These are phyloP conservation scores for Zygosaccharomyces pseudobailii DNA, from an alignment of 1,139 yeast genomes.

Conservation along the genomic window DNA sequence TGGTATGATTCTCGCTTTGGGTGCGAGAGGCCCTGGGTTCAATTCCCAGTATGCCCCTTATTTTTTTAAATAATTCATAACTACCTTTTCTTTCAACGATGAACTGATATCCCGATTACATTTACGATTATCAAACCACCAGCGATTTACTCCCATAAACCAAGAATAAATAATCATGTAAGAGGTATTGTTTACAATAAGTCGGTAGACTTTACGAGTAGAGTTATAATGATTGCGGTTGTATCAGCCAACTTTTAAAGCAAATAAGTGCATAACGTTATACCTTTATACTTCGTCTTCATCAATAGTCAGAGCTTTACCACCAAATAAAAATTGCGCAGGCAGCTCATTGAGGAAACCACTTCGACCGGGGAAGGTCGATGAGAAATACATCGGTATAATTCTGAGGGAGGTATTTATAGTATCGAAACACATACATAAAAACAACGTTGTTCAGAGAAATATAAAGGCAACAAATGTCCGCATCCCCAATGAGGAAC, in stretches of 20 bases:
- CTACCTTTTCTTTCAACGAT: too few species aligned
- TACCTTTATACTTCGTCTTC: too few species aligned
- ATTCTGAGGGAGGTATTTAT: constrained; percentile 73
- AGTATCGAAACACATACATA: constrained; percentile 80
- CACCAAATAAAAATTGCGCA: constrained; percentile 54
- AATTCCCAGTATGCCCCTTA: constrained; percentile 29
- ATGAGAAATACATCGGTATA: constrained; percentile 77
- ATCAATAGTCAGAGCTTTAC: too few species aligned
- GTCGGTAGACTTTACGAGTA: accelerated
- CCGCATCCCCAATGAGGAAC: constrained; percentile 72
- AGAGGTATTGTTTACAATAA: too few species aligned
- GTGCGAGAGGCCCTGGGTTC: constrained; percentile 32
- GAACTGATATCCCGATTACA: too few species aligned
- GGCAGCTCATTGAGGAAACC: constrained; percentile 93
- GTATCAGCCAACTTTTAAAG: too few species aligned
- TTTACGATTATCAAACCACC: too few species aligned
- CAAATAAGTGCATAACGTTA: too few species aligned
- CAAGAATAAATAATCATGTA: too few species aligned
- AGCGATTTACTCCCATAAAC: too few species aligned
- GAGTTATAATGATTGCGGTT: too few species aligned
- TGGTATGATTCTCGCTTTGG: constrained; percentile 31
- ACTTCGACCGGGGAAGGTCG: constrained; percentile 81
- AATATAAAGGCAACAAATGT: constrained; percentile 96
- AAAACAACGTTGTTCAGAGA: constrained; percentile 87
- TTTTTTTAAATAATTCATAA: too few species aligned